Base-by-base conservation (phyloP, 176 grass and related monocot species). In the Rhipidocladum racemiflorum region DNA sequence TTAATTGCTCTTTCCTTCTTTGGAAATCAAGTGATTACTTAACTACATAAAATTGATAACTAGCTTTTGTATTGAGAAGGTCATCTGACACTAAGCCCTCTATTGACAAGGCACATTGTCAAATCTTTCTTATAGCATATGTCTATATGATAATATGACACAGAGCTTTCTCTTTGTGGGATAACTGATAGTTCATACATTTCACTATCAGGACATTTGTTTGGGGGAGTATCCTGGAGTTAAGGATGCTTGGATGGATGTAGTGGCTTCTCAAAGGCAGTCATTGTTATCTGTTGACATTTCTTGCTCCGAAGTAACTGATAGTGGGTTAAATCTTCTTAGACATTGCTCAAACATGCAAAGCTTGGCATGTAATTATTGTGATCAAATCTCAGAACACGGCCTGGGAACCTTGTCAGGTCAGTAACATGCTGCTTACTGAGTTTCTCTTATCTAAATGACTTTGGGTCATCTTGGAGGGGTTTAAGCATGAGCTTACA, bases 171-270 rank as follows among this genome's bases (percentile, higher is more conserved):
- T 35, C 4, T 20, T 38, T 57, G 16, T 76, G 18, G 49, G 21
- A 38, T 81, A 62, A 81, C 16, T 56, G n/a, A 39, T 65, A 11
- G 30, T 64, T 76, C 51, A 71, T 46, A 44, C 42, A 20, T 76
- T 62, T 77, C 65, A 24, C 23, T 3, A 55, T 54, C 74, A 99
- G 96, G 92, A 95, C 48, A 83, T 95, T 73, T 82, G 84, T 77
- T 77, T 99, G 80, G 89, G 90, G 60, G 92, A 91, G 56, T 99
- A 93, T 65, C 91, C 87, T 77, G 96, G 96, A 88, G 96, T 99
- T 48, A 93, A 91, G 29, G 96, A 99, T 88, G 51, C 82, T 84
- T 99, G 96, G 96, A 93, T 99, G 87, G 84, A 82, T 55, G 82
- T 99, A 50, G 81, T 95, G 61, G 85, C 89, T 86, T 95, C 92